Base-by-base conservation (phyloP, 345 rosid genomes). In the Combretum micranthum region DNA sequence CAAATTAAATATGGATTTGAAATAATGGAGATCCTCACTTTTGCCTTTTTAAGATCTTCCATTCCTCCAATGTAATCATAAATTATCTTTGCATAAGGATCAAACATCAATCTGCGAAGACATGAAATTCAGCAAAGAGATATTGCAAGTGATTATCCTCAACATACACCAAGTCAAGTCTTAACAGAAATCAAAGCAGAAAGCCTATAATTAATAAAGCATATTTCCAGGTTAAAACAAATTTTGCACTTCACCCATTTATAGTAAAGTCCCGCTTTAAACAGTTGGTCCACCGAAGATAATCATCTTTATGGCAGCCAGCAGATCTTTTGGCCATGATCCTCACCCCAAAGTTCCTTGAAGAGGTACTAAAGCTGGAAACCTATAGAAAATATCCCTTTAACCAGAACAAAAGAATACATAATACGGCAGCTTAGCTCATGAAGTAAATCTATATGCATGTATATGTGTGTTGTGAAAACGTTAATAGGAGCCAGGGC, bases 51-150 rank as follows among this genome's bases (percentile, higher is more conserved):
- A 55, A 94, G 72, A 74, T 94, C 99, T 75, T 90, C 85, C 47
- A 87, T 75, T 65, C 97, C 99, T 76, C 90, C 96, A 52, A 80
- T 65, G 67, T 94, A 90, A 69, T 90, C 97, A 51, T 94, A 90
- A 59, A 90, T 74, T 23, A 85, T 72, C 75, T 75, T 83, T 25
- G 79, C 80, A 82, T 72, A 90, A 51, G 99, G 99, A 77, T 94
- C 97, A 70, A 82, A 87, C 87, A 94, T 77, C 76, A 94, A 77
- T 70, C 97, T 94, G 83, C 66, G 67, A 25, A 47, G 67, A 53
- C 44, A 64, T 15, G 45, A 60, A 53, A 16, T 53, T 50, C 19
- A 21, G 44, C 39, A 32, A 7, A 32, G 39, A 32, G 39, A 32
- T 5, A 11, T 1, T 11, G 9, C 10, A 32, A 7, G 39, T 32